Base-by-base conservation (phyloP, 2,329 filamentous ascomycete species). In the Aspergillus luchuensis region DNA sequence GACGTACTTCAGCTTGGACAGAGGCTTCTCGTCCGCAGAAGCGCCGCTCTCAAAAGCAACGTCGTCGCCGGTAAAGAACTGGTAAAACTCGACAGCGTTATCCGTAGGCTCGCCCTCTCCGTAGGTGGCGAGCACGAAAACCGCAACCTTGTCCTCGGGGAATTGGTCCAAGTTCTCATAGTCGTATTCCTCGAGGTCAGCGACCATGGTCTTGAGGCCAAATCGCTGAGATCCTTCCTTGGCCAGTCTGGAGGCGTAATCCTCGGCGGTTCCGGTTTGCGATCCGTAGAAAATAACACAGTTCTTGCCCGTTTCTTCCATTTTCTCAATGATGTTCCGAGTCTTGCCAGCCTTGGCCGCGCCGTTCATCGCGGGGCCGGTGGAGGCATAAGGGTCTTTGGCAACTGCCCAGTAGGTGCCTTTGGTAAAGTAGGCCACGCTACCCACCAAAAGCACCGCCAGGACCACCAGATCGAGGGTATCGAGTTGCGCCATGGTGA, bases 261-360 rank as follows among this genome's bases (percentile, higher is more conserved):
- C 95, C 81, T 99, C 96, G 53, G 95, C 95, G 43, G 95, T 99
- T 71, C 95, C 95, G 19, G 95, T 99, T 81, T 99, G 95, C 33
- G 95, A 99, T 68, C 95, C 95, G 76, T 97, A 99, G 83, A 99
- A 97, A 72, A 99, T 90, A 66, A 99, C 89, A 78, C 94, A 97
- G 81, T 99, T 98, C 83, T 98, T 99, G 78, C 89, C 89, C 10
- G 87, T 89, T 81, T 98, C 92, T 21, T 97, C 91, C 88, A 99
- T 90, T 81, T 96, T 96, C 84, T 98, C 91, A 62, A 97, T 75
- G 65, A 99, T 93, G 77, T 97, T 93, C 69, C 95, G 85, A 62
- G 93, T 94, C 82, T 92, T 93, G 69, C 89, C 91, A 8, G 90
- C 84, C 80, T 91, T 96, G 66, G 84, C 83, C 66, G 85, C 86